Conservation (phyloP, 208 protist genomes). For the Acanthamoeba lenticulata region DNA sequence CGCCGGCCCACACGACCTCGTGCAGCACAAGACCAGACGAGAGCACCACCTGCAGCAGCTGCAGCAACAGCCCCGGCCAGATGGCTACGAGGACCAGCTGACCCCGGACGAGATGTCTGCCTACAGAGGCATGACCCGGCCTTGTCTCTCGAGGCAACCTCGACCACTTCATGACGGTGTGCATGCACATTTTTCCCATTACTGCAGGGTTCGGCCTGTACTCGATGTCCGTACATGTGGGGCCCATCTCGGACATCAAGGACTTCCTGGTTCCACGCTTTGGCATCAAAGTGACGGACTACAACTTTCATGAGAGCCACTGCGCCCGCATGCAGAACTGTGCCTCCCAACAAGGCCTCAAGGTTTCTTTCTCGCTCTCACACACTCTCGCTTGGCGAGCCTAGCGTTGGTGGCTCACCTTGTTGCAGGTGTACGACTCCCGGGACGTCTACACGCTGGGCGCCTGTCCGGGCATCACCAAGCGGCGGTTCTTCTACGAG, state of each 20-base stretch:
- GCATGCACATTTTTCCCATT: not conserved
- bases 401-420: not conserved
- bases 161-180: not conserved
- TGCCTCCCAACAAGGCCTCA: not conserved
- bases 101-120: not conserved
- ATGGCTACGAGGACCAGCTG: not conserved
- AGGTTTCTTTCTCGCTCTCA: not conserved
- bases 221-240: not conserved
- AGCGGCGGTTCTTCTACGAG: constrained; percentile 32
- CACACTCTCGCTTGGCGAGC: not conserved
- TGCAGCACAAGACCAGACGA: no score
- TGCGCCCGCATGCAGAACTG: not conserved
- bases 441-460: constrained; percentile 26
- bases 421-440: not conserved
- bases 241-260: constrained; percentile 16
- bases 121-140: not conserved
- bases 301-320: constrained; percentile 40
- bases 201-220: not conserved
- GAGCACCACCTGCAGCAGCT: no score
- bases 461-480: not conserved
- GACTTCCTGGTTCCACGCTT: constrained; percentile 20
- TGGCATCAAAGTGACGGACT: constrained; percentile 11
- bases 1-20: no score
- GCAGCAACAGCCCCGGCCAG: not conserved
- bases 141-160: not conserved